Conservation (phyloP, 208 protist species). For the Wallacemonas rigidus region DNA sequence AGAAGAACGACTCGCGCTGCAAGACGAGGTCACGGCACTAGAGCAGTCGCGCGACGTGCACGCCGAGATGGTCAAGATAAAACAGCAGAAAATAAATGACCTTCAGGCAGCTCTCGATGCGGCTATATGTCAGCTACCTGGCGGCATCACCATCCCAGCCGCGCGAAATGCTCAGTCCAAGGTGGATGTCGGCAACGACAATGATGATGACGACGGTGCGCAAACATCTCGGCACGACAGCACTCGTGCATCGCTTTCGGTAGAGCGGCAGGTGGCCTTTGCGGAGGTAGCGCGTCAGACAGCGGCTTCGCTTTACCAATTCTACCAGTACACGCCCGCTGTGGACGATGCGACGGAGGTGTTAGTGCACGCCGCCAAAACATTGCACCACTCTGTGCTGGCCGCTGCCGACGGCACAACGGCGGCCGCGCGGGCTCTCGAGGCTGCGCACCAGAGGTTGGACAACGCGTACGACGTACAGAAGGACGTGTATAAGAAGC, state of each 20-base stretch:
- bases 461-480: constrained; percentile 20
- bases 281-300: not conserved
- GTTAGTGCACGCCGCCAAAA: constrained; percentile 18
- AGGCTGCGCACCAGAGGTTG: constrained; percentile 12
- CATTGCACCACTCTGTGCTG: constrained; percentile 27
- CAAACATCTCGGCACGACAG: no score
- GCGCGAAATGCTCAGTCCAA: not conserved
- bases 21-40: not conserved
- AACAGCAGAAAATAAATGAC: constrained; percentile 4
- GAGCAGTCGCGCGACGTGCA: constrained; percentile 14
- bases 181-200: not conserved
- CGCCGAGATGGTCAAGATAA: not conserved
- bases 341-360: constrained; percentile 19
- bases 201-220: not conserved
- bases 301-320: constrained; percentile 2
- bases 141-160: not conserved
- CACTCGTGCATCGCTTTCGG: not conserved
- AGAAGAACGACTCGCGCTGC: not conserved
- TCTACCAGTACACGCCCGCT: constrained; percentile 1
- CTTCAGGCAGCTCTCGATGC: constrained; percentile 9
- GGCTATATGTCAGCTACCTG: not conserved
- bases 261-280: not conserved
- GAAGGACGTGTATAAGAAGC: constrained; percentile 25
- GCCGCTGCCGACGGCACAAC: constrained; percentile 21
- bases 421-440: constrained; percentile 9